A percentile compares a stretch with the other conserved stretches of the same genome.
Evolutionary conservation across 2,329 filamentous ascomycete species (phyloP).

Genomic region (Cercospora citrullina): DNA sequence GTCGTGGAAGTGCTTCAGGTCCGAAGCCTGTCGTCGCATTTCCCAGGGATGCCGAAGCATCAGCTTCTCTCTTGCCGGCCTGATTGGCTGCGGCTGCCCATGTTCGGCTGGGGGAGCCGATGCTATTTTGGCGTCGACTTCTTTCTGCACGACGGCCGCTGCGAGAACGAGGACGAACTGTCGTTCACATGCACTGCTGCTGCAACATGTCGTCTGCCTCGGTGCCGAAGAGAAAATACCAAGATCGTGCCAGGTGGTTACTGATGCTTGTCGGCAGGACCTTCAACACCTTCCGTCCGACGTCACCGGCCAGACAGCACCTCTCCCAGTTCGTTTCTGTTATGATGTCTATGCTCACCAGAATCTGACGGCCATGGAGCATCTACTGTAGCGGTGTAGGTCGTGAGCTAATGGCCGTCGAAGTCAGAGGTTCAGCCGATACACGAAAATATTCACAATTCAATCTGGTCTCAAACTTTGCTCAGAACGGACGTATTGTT

Average conservation of each 20-base stretch:
- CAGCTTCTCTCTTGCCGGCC: neutral
- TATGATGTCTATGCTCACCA: neutral
- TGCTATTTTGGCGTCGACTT: neutral
- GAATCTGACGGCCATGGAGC: neutral
- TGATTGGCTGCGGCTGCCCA: slow-evolving; percentile 6
- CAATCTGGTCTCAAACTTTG: neutral
- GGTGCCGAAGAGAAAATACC: neutral
- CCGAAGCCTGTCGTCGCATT: slow-evolving; percentile 11
- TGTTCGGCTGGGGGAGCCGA: slow-evolving; percentile 4
- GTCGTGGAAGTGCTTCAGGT: slow-evolving; percentile 10
- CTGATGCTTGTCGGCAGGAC: neutral
- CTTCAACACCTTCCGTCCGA: neutral
- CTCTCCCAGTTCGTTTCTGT: neutral
- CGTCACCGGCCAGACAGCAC: neutral
- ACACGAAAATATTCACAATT: neutral
- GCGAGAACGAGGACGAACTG: slow-evolving; percentile 1
- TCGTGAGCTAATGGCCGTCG: neutral
- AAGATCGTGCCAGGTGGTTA: neutral
- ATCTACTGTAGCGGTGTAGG: neutral
- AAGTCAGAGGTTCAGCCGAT: too few species aligned
- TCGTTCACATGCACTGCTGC: neutral
- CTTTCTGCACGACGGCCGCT: neutral
- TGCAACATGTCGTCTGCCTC: slow-evolving; percentile 1
- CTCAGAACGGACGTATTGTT: neutral
- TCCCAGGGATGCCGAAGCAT: slow-evolving; percentile 11